Percentiles rank a stretch among this genome's conserved stretches.
phyloP scores from a whole-genome alignment of 306 rosid species.

The Quercus glauca region DNA sequence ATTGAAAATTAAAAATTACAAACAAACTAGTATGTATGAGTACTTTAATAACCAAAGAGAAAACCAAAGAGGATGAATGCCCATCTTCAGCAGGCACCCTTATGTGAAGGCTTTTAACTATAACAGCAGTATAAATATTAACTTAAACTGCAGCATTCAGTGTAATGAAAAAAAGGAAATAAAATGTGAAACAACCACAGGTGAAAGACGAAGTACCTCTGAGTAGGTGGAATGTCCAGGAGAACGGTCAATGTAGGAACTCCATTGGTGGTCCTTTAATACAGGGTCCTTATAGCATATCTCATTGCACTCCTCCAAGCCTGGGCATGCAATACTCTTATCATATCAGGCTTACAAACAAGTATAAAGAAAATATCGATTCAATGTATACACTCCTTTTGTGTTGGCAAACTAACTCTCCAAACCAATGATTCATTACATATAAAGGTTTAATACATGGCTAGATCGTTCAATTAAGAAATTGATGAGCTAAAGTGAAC shows the following conservation, averaged over 20 bases:
- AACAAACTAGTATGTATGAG: not conserved
- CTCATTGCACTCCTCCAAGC: slow-evolving; percentile 75
- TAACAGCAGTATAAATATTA: not conserved
- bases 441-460: not conserved
- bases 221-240: slow-evolving; percentile 79
- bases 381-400: not conserved
- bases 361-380: not conserved
- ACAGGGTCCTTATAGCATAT: slow-evolving; percentile 96
- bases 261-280: slow-evolving; percentile 83
- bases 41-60: not conserved
- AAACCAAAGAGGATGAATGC: not conserved
- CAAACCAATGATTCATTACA: not conserved
- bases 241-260: slow-evolving; percentile 92
- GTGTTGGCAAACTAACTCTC: not conserved
- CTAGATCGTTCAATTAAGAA: not conserved
- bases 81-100: not conserved
- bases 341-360: not conserved
- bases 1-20: no score
- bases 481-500: not conserved
- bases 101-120: not conserved
- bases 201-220: slow-evolving; percentile 41
- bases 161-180: not conserved
- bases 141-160: not conserved
- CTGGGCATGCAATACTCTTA: slow-evolving; percentile 28
- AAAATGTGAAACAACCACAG: not conserved